Conservation (phyloP, 2,329 filamentous ascomycete species). For the Zymoseptoria pseudotritici region DNA sequence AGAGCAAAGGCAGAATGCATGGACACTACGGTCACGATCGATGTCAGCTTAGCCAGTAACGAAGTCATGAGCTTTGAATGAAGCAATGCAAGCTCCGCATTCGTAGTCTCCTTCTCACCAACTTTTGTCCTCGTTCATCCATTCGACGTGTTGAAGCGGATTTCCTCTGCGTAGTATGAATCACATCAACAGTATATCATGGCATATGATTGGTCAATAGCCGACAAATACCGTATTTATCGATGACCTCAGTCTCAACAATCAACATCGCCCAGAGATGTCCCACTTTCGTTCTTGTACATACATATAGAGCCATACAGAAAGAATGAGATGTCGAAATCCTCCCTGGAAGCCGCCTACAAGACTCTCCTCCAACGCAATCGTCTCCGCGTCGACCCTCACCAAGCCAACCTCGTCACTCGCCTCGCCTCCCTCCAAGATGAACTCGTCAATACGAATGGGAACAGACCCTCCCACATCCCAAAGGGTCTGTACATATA, state of each 20-base stretch:
- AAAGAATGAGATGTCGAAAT: slow-evolving; percentile 9
- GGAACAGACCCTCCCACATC: background rate
- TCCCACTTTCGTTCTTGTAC: background rate
- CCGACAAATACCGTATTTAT: background rate
- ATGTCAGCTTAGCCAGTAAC: background rate
- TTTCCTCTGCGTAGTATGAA: background rate
- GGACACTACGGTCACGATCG: background rate
- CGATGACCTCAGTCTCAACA: background rate
- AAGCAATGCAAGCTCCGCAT: background rate
- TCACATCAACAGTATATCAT: background rate
- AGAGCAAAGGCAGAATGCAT: background rate
- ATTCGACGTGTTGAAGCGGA: too few species aligned
- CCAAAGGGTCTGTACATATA: slow-evolving; percentile 91
- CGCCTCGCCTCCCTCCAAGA: slow-evolving; percentile 19
- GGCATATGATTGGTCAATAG: background rate
- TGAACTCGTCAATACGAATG: slow-evolving; percentile 9
- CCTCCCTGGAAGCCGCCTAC: slow-evolving; percentile 19
- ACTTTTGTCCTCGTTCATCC: background rate
- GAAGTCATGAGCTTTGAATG: background rate
- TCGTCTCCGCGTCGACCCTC: slow-evolving; percentile 14
- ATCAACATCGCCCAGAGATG: background rate
- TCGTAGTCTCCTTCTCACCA: background rate
- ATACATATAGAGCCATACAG: background rate
- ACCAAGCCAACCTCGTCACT: slow-evolving; percentile 17
- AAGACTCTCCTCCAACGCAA: slow-evolving; percentile 13